These are phyloP conservation scores for Tetrahymena elliotti DNA, from an alignment of 73 alveolate genomes.

Conservation along the genomic window DNA sequence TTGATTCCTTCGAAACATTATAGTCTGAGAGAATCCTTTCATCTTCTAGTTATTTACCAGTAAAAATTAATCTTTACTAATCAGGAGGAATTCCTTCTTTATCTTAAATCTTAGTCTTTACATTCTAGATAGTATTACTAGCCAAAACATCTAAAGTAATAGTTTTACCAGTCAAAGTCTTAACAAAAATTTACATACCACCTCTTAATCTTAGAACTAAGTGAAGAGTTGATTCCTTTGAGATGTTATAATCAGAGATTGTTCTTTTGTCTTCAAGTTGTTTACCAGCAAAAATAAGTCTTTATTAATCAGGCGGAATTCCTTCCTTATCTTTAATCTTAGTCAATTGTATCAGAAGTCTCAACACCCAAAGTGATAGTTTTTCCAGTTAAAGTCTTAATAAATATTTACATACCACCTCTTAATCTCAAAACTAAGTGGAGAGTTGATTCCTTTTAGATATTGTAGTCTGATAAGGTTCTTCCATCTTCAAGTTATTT, in stretches of 20 bases:
- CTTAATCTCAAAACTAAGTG: slow-evolving; percentile 42
- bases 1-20: slow-evolving; percentile 1
- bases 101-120: slow-evolving; percentile 1
- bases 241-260: slow-evolving; percentile 30
- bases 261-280: slow-evolving; percentile 36
- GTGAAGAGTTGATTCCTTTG: slow-evolving; percentile 37
- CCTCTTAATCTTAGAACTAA: slow-evolving; percentile 35
- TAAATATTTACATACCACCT: slow-evolving; percentile 33
- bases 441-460: slow-evolving; percentile 1
- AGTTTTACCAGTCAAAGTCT: slow-evolving; percentile 11
- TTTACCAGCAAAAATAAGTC: slow-evolving; percentile 40
- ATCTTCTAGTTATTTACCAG: slow-evolving; percentile 1
- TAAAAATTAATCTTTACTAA: slow-evolving; percentile 3
- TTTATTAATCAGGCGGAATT: slow-evolving; percentile 33
- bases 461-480: slow-evolving; percentile 30
- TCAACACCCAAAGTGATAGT: slow-evolving; percentile 24
- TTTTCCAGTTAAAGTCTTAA: slow-evolving; percentile 20
- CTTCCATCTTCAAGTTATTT: slow-evolving; percentile 30
- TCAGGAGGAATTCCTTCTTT: slow-evolving; percentile 17
- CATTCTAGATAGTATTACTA: slow-evolving; percentile 2
- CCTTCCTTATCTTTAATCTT: slow-evolving; percentile 40
- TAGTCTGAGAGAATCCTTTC: not conserved
- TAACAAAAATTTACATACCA: slow-evolving; percentile 19
- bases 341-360: slow-evolving; percentile 35
- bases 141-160: slow-evolving; percentile 5